Conservation (phyloP, 345 rosid genomes). For the Ricinus communis region DNA sequence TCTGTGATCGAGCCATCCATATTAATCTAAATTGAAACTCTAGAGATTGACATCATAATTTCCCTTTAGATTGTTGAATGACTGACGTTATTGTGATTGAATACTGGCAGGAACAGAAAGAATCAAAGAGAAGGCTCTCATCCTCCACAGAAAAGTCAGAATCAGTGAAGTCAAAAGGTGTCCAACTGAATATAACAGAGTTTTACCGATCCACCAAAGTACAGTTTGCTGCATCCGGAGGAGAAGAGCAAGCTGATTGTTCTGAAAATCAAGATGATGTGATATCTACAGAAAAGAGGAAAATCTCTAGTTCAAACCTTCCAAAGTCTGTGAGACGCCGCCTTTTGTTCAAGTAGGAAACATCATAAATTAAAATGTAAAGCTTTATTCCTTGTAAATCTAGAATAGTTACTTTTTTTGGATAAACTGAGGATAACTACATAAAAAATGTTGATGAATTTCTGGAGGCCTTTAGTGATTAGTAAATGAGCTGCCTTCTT, state of each 20-base stretch:
- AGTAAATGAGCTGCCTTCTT: not conserved
- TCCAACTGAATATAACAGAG: conserved; percentile 64
- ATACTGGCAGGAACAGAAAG: conserved; percentile 48
- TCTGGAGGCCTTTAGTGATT: not conserved
- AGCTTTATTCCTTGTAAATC: not conserved
- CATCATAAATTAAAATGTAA: not conserved
- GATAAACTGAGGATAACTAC: not conserved
- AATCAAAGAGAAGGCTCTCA: conserved; percentile 41
- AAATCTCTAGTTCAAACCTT: conserved; percentile 40
- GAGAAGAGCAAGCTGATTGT: conserved; percentile 27
- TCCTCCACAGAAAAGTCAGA: conserved; percentile 31
- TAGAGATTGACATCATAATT: not conserved
- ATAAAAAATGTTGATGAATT: conserved; percentile 1
- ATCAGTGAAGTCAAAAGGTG: conserved; percentile 43
- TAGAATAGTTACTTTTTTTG: not conserved
- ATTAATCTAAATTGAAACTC: not conserved
- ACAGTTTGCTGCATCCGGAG: conserved; percentile 31
- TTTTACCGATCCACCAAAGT: conserved; percentile 71
- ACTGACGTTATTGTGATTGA: conserved; percentile 20
- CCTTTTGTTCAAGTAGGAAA: conserved; percentile 26
- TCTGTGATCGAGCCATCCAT: not conserved
- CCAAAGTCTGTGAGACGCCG: conserved; percentile 67
- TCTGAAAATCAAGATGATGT: conserved; percentile 22
- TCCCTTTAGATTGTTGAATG: conserved; percentile 10
- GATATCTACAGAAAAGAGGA: conserved; percentile 47